A percentile compares a stretch with the other conserved stretches of the same genome.
phyloP scores from a whole-genome alignment of 768 basidiomycete species.

The Psilocybe subaeruginosa region DNA sequence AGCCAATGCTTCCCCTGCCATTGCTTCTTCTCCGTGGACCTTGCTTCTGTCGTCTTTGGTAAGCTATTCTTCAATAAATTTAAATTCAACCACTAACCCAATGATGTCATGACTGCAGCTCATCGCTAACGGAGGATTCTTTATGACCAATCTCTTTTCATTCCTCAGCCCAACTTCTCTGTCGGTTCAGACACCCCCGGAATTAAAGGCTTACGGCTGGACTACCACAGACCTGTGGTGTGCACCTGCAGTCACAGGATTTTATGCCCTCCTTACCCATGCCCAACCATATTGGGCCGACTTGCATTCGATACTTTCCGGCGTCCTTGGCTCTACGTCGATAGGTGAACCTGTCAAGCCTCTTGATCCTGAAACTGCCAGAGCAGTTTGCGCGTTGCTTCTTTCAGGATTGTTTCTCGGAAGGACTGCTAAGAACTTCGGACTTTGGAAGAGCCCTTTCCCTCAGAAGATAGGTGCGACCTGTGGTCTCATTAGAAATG shows the following conservation, averaged over 20 bases:
- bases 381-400: conserved; percentile 72
- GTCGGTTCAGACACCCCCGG: conserved; percentile 73
- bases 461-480: conserved; percentile 8
- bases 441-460: conserved; percentile 30
- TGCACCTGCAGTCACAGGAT: conserved; percentile 73
- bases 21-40: conserved; percentile 75
- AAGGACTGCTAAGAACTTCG: conserved; percentile 70
- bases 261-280: conserved; percentile 85
- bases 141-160: conserved; percentile 22
- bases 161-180: conserved; percentile 76
- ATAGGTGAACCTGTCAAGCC: conserved; percentile 43
- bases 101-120: conserved; percentile 40
- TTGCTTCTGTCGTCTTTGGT: conserved; percentile 76
- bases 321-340: conserved; percentile 43
- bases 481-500: background rate
- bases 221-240: conserved; percentile 84
- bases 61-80: conserved; percentile 27
- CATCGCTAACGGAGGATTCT: conserved; percentile 72
- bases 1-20: conserved; percentile 45
- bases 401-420: conserved; percentile 63
- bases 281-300: conserved; percentile 86
- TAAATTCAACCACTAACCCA: background rate
- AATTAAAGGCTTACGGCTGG: conserved; percentile 86
- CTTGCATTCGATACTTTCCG: conserved; percentile 49
- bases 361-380: conserved; percentile 64